Evolutionary conservation across 257 asterid genomes (phyloP), one percentile per base, ranked within the genome.

Genomic region (Scutellaria galericulata): DNA sequence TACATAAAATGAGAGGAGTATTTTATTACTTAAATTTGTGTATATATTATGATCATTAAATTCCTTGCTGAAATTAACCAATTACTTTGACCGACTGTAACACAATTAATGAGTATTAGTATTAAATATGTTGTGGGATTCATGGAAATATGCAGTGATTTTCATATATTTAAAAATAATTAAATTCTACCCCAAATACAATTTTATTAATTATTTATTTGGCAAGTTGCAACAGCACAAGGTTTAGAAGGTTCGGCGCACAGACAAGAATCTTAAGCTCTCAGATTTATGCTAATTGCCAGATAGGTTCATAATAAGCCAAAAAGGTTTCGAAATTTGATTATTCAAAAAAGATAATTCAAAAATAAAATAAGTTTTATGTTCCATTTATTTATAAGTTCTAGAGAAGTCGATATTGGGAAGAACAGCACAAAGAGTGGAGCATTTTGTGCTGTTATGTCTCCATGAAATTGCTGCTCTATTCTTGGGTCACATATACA

Each of bases 201-300:
- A 18, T 31, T 64, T 39, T 52, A 37, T 20, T 10, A 9, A 0
- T 15, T 60, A 27, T 35, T 35, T 13, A 60, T 56, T 53, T 42
- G 1, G 18, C 50, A 56, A 24, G 18, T 20, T 42, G 24, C 6
- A 59, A 14, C 71, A 75, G 66, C 82, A 74, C 84, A 68, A 80
- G 79, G 80, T 77, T 86, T 78, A 82, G 96, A 90, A 90, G 90
- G 86, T 90, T 90, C 95, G 87, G 72, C 61, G 55, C 75, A 51
- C 75, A 79, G 84, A 79, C 76, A 83, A 82, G 82, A 84, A 77
- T 80, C 83, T 82, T 64, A 68, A 80, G 91, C 86, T 63, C 85
- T 66, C 79, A 83, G 81, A 85, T 89, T 80, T 77, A 79, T 77
- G 82, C 72, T 50, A 11, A 41, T 73, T 45, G 42, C 56, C 47